Evolutionary conservation across 176 grass and related monocot species (phyloP).

Genomic region (Calamus simplicifolius): DNA sequence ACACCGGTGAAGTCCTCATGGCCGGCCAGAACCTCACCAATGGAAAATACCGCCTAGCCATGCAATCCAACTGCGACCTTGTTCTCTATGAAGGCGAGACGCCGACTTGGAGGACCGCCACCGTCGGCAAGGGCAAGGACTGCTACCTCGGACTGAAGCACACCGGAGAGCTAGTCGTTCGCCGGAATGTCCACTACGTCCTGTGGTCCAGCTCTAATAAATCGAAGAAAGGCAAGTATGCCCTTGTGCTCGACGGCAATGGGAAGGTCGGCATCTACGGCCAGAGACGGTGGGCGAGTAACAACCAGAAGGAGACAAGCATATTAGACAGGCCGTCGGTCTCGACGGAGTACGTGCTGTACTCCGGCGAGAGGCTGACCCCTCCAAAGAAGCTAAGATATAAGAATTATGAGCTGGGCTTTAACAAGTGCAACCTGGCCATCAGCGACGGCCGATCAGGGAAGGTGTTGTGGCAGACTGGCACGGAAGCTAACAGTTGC

Average conservation of each 20-base stretch:
- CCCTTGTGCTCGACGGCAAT: neutral
- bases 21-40: conserved; percentile 1
- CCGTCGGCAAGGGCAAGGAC: neutral
- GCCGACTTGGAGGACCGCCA: neutral
- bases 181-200: neutral
- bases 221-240: neutral
- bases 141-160: neutral
- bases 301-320: conserved; percentile 2
- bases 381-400: conserved; percentile 8
- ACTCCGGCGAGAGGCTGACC: conserved; percentile 1
- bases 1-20: conserved; percentile 6
- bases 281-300: conserved; percentile 4
- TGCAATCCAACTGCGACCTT: neutral
- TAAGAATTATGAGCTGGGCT: neutral
- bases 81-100: neutral
- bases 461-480: conserved; percentile 9
- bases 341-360: neutral
- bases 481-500: neutral
- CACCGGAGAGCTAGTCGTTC: conserved; percentile 1
- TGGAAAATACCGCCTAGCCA: neutral
- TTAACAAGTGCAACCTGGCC: neutral
- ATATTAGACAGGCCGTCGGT: neutral
- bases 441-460: neutral
- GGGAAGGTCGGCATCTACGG: conserved; percentile 1
- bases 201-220: neutral